phyloP scores from a whole-genome alignment of 805 yeast species.

The Tetrapisispora fleetii region DNA sequence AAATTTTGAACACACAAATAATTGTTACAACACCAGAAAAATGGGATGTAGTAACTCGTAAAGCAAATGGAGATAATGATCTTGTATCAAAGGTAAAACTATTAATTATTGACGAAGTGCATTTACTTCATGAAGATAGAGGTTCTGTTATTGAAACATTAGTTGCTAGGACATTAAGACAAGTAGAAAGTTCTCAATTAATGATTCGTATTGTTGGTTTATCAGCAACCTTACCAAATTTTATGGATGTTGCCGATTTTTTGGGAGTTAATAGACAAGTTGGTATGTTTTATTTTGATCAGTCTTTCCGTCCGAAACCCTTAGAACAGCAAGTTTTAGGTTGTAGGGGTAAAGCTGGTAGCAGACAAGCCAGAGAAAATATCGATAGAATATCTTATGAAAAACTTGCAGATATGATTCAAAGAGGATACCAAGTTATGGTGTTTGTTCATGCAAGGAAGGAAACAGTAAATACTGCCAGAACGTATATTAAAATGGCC shows the following conservation, averaged over 20 bases:
- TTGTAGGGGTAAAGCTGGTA: conserved; percentile 76
- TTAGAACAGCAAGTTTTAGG: conserved; percentile 81
- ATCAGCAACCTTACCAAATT: conserved; percentile 90
- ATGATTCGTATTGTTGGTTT: conserved; percentile 91
- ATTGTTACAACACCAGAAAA: conserved; percentile 94
- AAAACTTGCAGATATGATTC: conserved; percentile 57
- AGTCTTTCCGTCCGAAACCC: conserved; percentile 88
- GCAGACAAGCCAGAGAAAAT: conserved; percentile 55
- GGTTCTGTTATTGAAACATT: conserved; percentile 95
- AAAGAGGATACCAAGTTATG: conserved; percentile 82
- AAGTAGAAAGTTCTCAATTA: conserved; percentile 87
- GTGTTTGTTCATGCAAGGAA: conserved; percentile 92
- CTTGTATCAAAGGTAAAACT: conserved; percentile 75
- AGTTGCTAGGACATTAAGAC: conserved; percentile 88
- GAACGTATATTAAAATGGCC: conserved; percentile 60
- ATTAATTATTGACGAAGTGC: conserved; percentile 92
- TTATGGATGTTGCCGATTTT: conserved; percentile 88
- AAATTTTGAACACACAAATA: conserved; percentile 71
- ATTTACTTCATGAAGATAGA: conserved; percentile 91
- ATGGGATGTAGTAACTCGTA: conserved; percentile 96
- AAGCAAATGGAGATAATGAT: conserved; percentile 81
- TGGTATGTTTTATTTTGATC: conserved; percentile 93
- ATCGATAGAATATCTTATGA: conserved; percentile 70
- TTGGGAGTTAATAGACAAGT: conserved; percentile 79
- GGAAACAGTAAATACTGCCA: conserved; percentile 80